Evolutionary conservation across 345 rosid genomes (phyloP).

Genomic region (Acer saccharum): DNA sequence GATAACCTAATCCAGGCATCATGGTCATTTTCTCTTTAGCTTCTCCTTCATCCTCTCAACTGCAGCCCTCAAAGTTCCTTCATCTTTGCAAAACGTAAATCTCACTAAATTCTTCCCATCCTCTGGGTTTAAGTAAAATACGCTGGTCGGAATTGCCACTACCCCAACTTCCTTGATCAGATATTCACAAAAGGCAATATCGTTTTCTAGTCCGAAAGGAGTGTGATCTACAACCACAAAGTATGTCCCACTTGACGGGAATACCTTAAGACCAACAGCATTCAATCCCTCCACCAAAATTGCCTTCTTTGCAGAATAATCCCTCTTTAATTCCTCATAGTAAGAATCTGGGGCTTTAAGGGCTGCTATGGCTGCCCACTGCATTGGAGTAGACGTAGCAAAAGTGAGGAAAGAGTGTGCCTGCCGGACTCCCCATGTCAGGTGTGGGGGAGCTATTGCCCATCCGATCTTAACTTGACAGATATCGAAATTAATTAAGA

Average conservation of each 20-base stretch:
- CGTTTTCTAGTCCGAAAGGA: slow-evolving; percentile 75
- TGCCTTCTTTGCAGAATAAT: slow-evolving; percentile 75
- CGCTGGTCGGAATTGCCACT: slow-evolving; percentile 89
- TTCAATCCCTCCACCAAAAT: slow-evolving; percentile 82
- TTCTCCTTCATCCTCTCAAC: slow-evolving; percentile 88
- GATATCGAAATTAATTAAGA: no score
- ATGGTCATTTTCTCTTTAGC: slow-evolving; percentile 54
- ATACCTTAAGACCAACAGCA: slow-evolving; percentile 82
- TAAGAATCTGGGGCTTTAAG: slow-evolving; percentile 82
- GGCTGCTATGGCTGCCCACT: slow-evolving; percentile 72
- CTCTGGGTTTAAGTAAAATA: slow-evolving; percentile 87
- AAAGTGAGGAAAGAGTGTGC: slow-evolving; percentile 93
- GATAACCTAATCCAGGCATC: background rate
- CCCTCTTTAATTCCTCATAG: slow-evolving; percentile 71
- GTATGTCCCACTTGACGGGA: slow-evolving; percentile 94
- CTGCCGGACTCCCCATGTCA: slow-evolving; percentile 89
- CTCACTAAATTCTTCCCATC: slow-evolving; percentile 95
- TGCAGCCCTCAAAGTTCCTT: slow-evolving; percentile 76
- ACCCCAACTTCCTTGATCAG: slow-evolving; percentile 95
- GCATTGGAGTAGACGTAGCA: slow-evolving; percentile 84
- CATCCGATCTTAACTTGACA: slow-evolving; percentile 61
- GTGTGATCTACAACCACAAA: slow-evolving; percentile 92
- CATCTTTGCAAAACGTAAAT: slow-evolving; percentile 95
- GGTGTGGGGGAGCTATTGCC: slow-evolving; percentile 90
- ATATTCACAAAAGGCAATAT: slow-evolving; percentile 84